Conservation (phyloP, 805 yeast genomes). For the Candida maesae region DNA sequence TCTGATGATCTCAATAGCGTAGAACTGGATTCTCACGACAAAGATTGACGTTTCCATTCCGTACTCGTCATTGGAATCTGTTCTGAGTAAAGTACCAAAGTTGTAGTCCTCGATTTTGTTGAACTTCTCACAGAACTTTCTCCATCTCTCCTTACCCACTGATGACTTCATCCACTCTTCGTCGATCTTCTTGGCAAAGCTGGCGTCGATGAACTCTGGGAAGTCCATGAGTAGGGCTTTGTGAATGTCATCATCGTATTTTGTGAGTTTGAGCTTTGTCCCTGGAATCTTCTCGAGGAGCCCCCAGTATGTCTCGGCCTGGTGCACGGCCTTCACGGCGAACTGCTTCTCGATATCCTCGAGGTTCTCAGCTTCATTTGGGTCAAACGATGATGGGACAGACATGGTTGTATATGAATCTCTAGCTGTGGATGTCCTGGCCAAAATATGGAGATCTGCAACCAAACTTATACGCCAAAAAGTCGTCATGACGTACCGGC, state of each 20-base stretch:
- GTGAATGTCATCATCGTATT: constrained; percentile 67
- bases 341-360: constrained; percentile 97
- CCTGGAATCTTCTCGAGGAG: constrained; percentile 72
- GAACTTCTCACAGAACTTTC: constrained; percentile 76
- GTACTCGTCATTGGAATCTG: constrained; percentile 69
- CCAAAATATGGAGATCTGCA: no score
- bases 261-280: constrained; percentile 69
- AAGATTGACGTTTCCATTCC: constrained; percentile 81
- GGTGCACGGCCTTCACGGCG: constrained; percentile 95
- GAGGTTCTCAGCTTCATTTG: constrained; percentile 90
- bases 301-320: constrained; percentile 92
- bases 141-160: constrained; percentile 86
- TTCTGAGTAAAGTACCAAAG: constrained; percentile 90
- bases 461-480: no score
- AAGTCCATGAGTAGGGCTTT: constrained; percentile 59
- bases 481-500: no score
- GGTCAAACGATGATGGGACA: constrained; percentile 47
- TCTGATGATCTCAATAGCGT: constrained; percentile 92
- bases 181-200: constrained; percentile 49
- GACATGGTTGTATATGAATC: constrained; percentile 9
- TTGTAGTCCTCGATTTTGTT: constrained; percentile 89
- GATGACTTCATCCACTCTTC: constrained; percentile 83
- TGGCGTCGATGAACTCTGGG: constrained; percentile 79
- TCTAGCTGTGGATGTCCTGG: no score
- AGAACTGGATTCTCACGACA: constrained; percentile 89